Base-by-base conservation (phyloP, 2,329 filamentous ascomycete genomes). In the Aspergillus tamarii region DNA sequence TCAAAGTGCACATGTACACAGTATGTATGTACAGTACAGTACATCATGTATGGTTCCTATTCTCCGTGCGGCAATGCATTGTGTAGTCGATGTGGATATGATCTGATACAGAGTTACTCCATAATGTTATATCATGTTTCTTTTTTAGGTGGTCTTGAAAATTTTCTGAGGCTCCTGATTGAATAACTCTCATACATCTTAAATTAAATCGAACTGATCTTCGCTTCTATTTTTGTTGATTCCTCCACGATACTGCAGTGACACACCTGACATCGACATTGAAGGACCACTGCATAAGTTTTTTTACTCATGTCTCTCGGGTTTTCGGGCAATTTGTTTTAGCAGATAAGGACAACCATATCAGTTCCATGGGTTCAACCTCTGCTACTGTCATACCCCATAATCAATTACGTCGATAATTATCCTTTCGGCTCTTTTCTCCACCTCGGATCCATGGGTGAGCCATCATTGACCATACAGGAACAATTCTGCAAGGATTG, bases 141-240 rank as follows among this genome's bases (percentile, higher is more conserved):
- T 48, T 48, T 48, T 48, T 48, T 48, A 26, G 21, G 45, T 28
- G 14, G 19, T 23, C 11, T 23, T 23, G 11, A 26, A 50, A 11
- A 30, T 41, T 7, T n/a, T 41, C 8, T 28, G 23, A 52, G 14
- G 23, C 21, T 32, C 28, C 12, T n/a, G 21, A 48, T 53, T 53
- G 50, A 32, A 32, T 53, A 53, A 7, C 34, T 53, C 50, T 21
- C 28, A 52, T 6, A 32, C 30, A 2, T 21, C 32, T 55, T 55
- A 11, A 45, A 61, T 11, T 28, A 34, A 56, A 56, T 41, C 21
- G 21, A 16, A 54, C 30, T n/a, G 48, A 32, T 30, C n/a, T 23
- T 59, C 45, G 30, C 46, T 39, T 59, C 45, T 28, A 59, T 41
- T 59, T 59, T 52, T 41, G 19, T 28, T 52, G 14, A 16, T 36